phyloP scores from a whole-genome alignment of 306 rosid species.

The Rosa rugosa region DNA sequence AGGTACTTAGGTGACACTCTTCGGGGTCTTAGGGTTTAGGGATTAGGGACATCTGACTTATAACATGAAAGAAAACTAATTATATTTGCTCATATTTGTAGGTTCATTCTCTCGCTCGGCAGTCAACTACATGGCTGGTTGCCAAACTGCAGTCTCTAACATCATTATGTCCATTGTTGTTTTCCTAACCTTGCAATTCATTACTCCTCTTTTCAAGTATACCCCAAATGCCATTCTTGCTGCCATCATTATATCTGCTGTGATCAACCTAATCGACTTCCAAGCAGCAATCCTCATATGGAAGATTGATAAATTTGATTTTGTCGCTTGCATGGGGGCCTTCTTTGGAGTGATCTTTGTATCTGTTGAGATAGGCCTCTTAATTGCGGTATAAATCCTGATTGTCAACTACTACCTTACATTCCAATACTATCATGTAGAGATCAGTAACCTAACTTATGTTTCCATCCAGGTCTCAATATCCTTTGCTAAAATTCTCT shows the following conservation, averaged over 20 bases:
- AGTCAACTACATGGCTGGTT: conserved; percentile 90
- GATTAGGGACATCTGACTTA: background rate
- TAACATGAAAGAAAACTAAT: conserved; percentile 20
- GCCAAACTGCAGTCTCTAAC: conserved; percentile 86
- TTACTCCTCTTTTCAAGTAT: conserved; percentile 90
- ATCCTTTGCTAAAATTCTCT: conserved; percentile 88
- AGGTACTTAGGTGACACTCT: background rate
- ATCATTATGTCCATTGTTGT: conserved; percentile 87
- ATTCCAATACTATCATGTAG: conserved; percentile 19
- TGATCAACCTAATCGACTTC: conserved; percentile 74
- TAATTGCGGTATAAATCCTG: conserved; percentile 67
- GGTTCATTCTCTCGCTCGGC: conserved; percentile 98
- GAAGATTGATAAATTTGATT: conserved; percentile 92
- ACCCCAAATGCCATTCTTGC: conserved; percentile 92
- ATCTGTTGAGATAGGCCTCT: conserved; percentile 82
- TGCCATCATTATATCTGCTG: conserved; percentile 90
- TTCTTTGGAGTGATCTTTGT: conserved; percentile 83
- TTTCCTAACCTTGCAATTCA: conserved; percentile 69
- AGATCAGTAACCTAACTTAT: conserved; percentile 15
- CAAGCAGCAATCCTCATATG: conserved; percentile 82
- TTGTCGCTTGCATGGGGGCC: conserved; percentile 95
- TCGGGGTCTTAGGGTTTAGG: background rate
- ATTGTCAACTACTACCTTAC: conserved; percentile 22
- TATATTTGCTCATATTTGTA: conserved; percentile 32
- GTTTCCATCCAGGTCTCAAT: conserved; percentile 57